Evolutionary conservation across 148 eudicot species (phyloP), one percentile per base, ranked within the genome.

Genomic region (Pouteria glomerata): DNA sequence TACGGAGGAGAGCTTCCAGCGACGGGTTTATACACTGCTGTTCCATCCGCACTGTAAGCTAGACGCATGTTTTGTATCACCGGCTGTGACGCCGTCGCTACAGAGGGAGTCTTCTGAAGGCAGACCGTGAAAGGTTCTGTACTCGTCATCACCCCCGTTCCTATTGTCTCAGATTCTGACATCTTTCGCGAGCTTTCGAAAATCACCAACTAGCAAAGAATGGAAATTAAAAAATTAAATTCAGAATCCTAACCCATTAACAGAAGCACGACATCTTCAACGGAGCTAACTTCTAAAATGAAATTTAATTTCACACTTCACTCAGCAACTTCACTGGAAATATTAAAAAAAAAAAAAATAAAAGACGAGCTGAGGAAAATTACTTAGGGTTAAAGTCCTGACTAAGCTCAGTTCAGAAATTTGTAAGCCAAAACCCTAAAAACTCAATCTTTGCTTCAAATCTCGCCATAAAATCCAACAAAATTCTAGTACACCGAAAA

Each of bases 11-110:
- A 57, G 48, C 52, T 48, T 33, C 73, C 76, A 16, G 74, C 29
- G 57, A 61, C 57, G 7, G 79, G 70, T 6, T 78, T 71, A 76
- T 78, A 82, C 1, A 75, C 67, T 14, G 72, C 57, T 8, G 82
- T 64, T 0, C 78, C 82, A 7, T 71, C 82, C n/a, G 74, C 27
- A 21, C 60, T 57, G 53, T 79, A 74, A 3, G 42, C 71, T 0
- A 74, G 52, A 24, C 71, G 82, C 45, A 74, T 70, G 75, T 24
- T 74, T 16, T 63, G 74, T 14, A 59, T 52, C 27, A 67, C 33
- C 13, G 70, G 61, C 68, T 53, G 80, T 21, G 76, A 60, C 34
- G 57, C 35, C 47, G 19, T 21, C 30, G 66, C 14, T 18, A 47
- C 18, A 4, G 56, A 5, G 14, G 37, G 51, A 37, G 24, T 0